Conservation (phyloP, 306 rosid genomes). For the Prunus mume region DNA sequence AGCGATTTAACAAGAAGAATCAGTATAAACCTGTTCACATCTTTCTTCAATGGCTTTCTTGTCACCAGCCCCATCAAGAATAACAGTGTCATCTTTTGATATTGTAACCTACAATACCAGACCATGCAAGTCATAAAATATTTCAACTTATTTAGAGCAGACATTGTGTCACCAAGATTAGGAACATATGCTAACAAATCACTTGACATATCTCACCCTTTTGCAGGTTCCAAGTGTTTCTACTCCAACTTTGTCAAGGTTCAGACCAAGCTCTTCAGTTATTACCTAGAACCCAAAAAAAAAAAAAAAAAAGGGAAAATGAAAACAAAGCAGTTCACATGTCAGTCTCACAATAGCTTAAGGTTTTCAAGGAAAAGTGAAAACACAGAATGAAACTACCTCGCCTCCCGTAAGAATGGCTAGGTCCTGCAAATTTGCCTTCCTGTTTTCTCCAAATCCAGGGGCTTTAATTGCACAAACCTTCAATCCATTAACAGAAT, state of each 20-base stretch:
- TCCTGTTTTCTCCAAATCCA: constrained; percentile 90
- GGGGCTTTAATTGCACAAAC: constrained; percentile 96
- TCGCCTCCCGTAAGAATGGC: constrained; percentile 84
- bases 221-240: constrained; percentile 84
- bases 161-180: neutral
- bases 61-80: constrained; percentile 97
- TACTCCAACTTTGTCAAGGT: constrained; percentile 74
- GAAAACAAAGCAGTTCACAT: neutral
- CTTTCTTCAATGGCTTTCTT: constrained; percentile 81
- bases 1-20: neutral
- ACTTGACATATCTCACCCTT: constrained; percentile 44
- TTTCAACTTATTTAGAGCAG: constrained; percentile 3
- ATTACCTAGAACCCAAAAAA: constrained; percentile 49
- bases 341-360: neutral
- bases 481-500: constrained; percentile 34
- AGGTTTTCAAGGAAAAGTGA: neutral
- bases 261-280: constrained; percentile 89
- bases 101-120: constrained; percentile 53
- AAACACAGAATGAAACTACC: constrained; percentile 33
- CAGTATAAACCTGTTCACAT: constrained; percentile 75
- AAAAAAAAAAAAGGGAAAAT: neutral
- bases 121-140: neutral
- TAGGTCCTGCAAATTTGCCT: constrained; percentile 74
- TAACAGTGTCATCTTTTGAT: constrained; percentile 87
- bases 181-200: neutral